A percentile compares a stretch with the other conserved stretches of the same genome.
Conservation (phyloP, 176 grass and related monocot species). For the Oryza punctata region DNA sequence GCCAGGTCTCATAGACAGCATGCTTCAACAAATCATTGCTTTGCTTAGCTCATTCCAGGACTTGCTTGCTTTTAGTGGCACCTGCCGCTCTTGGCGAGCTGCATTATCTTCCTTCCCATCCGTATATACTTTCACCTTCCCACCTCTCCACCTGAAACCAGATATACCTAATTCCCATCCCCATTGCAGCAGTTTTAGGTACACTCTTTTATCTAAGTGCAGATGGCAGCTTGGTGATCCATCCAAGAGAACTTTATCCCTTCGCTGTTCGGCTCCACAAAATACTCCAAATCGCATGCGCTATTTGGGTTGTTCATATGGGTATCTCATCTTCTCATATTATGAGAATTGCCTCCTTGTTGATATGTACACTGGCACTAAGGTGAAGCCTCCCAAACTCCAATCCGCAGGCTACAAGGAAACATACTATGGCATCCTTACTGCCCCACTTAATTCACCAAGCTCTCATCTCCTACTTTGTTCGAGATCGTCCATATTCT, state of each 20-base stretch:
- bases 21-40: slow-evolving; percentile 49
- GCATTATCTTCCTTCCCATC: slow-evolving; percentile 28
- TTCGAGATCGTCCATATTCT: slow-evolving; percentile 28
- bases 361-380: slow-evolving; percentile 45
- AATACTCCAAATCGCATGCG: background rate
- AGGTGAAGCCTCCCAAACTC: slow-evolving; percentile 43
- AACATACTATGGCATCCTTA: slow-evolving; percentile 45
- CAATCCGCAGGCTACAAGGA: background rate
- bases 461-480: slow-evolving; percentile 46
- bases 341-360: slow-evolving; percentile 39
- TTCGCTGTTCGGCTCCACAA: background rate
- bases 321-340: slow-evolving; percentile 50
- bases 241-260: background rate
- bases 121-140: slow-evolving; percentile 21
- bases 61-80: slow-evolving; percentile 44
- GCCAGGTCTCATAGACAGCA: slow-evolving; percentile 46
- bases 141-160: slow-evolving; percentile 50
- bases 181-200: background rate
- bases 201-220: background rate
- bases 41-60: slow-evolving; percentile 59
- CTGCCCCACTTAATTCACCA: slow-evolving; percentile 44
- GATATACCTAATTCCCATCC: background rate
- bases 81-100: slow-evolving; percentile 57
- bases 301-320: slow-evolving; percentile 54
- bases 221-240: slow-evolving; percentile 36